Percentiles rank a stretch among this genome's conserved stretches.
phyloP scores from a whole-genome alignment of 768 basidiomycete species.

The Leccinellum albellum region DNA sequence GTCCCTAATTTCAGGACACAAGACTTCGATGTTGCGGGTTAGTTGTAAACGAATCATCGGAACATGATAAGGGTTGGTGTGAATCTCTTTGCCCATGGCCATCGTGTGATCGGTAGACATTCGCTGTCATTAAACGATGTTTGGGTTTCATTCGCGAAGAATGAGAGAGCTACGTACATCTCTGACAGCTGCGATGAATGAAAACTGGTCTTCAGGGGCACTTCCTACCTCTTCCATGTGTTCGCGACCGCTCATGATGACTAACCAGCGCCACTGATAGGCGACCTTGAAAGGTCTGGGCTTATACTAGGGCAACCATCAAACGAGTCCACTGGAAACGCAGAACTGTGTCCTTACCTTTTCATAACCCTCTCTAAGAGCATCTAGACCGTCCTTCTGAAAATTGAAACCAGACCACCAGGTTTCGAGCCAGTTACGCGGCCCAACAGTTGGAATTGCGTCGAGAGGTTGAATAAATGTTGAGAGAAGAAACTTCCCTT shows the following conservation, averaged over 20 bases:
- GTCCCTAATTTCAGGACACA: slow-evolving; percentile 40
- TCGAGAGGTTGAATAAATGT: neutral
- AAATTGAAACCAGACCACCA: neutral
- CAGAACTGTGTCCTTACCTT: neutral
- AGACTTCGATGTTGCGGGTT: slow-evolving; percentile 35
- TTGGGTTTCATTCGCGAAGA: neutral
- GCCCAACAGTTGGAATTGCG: neutral
- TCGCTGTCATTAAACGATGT: slow-evolving; percentile 29
- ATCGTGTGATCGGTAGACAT: slow-evolving; percentile 29
- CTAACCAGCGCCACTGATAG: neutral
- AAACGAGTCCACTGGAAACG: neutral
- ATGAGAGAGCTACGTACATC: slow-evolving; percentile 29
- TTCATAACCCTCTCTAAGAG: neutral
- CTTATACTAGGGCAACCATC: neutral
- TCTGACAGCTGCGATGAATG: slow-evolving; percentile 27
- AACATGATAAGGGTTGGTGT: slow-evolving; percentile 19
- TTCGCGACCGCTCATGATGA: slow-evolving; percentile 28
- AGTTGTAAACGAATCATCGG: slow-evolving; percentile 27
- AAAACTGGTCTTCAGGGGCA: slow-evolving; percentile 37
- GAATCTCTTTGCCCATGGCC: slow-evolving; percentile 33
- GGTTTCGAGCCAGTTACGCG: slow-evolving; percentile 36
- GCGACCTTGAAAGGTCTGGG: neutral
- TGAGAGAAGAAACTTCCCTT: neutral
- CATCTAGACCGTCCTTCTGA: neutral
- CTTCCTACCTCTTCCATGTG: slow-evolving; percentile 39